A percentile compares a stretch with the other conserved stretches of the same genome.
Conservation (phyloP, 306 rosid genomes). For the Vigna unguiculata region DNA sequence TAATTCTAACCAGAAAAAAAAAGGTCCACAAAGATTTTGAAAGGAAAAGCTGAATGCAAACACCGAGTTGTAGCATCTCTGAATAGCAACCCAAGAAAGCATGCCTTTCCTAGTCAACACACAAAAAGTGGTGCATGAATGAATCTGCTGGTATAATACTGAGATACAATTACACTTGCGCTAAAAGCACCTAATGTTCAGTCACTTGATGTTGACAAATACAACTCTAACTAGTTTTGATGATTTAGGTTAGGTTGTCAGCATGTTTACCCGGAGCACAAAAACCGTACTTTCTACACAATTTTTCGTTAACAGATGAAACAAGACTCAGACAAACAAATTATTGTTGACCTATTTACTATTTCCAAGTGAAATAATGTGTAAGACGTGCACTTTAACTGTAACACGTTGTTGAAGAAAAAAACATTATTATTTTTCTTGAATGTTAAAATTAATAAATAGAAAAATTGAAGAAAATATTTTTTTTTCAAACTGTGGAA, state of each 20-base stretch:
- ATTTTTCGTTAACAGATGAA: neutral
- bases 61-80: conserved; percentile 14
- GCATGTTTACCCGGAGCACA: neutral
- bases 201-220: neutral
- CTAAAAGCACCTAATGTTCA: neutral
- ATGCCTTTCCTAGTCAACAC: neutral
- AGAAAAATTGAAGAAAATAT: no score
- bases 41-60: conserved; percentile 8
- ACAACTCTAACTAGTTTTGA: conserved; percentile 1
- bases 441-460: neutral
- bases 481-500: neutral
- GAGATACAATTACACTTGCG: neutral
- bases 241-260: conserved; percentile 3
- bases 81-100: conserved; percentile 14
- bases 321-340: neutral
- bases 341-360: neutral
- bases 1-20: neutral
- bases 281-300: neutral
- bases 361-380: neutral
- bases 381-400: neutral
- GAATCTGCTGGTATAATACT: neutral
- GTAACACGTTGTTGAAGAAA: neutral
- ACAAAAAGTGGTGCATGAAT: neutral
- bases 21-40: neutral
- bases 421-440: neutral